Percentiles rank a stretch among this genome's conserved stretches.
These are phyloP conservation scores for Pelagomonas calceolata DNA, from an alignment of 108 stramenopile species.

Conservation along the genomic window DNA sequence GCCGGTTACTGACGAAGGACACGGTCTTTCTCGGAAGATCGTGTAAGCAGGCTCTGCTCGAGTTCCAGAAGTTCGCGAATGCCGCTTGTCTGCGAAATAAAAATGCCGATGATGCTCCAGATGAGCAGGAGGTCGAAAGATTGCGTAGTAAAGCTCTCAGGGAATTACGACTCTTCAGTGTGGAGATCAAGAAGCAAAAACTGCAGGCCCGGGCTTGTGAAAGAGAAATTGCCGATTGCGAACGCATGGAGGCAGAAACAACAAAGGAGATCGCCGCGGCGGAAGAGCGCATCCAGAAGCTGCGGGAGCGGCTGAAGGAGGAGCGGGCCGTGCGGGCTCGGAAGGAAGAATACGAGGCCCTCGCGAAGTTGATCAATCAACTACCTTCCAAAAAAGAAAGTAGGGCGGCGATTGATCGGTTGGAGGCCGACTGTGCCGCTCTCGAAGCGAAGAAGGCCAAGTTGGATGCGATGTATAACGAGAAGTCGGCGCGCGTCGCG, in stretches of 20 bases:
- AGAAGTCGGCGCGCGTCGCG: background rate
- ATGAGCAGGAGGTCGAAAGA: background rate
- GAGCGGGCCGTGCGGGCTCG: background rate
- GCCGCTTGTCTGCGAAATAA: background rate
- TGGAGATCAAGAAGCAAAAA: background rate
- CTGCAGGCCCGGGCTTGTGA: background rate
- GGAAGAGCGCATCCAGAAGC: background rate
- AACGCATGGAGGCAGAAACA: background rate
- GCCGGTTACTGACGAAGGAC: background rate
- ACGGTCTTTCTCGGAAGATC: background rate
- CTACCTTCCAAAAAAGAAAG: background rate
- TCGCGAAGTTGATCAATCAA: background rate
- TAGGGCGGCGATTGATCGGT: background rate
- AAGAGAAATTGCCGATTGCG: background rate
- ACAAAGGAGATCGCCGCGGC: background rate
- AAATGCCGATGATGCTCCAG: background rate
- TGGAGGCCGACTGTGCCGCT: background rate
- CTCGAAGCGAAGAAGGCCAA: too few relatives aligned
- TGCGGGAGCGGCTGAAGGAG: background rate
- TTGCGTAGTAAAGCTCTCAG: background rate
- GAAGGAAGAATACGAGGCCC: background rate
- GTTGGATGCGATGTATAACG: background rate
- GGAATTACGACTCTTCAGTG: background rate
- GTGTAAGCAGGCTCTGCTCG: background rate
- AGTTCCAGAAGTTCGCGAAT: background rate